phyloP scores from a whole-genome alignment of 2,329 filamentous ascomycete genomes.

The Paraphaeosphaeria sporulosa region DNA sequence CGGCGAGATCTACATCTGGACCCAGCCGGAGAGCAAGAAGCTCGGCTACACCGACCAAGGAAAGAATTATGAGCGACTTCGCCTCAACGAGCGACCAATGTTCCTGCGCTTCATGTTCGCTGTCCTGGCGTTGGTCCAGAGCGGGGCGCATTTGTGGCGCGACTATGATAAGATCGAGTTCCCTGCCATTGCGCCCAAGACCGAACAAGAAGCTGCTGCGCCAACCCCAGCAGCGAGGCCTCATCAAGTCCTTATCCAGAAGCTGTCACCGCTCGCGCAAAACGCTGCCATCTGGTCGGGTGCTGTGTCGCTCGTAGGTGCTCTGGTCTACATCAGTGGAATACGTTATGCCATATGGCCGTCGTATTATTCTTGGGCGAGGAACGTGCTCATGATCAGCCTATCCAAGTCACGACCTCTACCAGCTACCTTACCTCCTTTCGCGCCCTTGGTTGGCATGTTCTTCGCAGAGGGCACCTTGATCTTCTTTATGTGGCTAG shows the following conservation, averaged over 20 bases:
- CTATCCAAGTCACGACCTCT: constrained; percentile 70
- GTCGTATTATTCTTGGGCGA: constrained; percentile 61
- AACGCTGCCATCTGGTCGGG: constrained; percentile 46
- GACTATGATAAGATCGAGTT: constrained; percentile 75
- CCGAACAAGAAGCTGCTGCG: constrained; percentile 23
- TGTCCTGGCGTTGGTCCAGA: constrained; percentile 73
- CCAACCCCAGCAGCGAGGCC: constrained; percentile 22
- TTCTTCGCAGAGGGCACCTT: constrained; percentile 65
- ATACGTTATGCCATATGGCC: constrained; percentile 42
- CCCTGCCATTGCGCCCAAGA: constrained; percentile 47
- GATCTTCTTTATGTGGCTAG: constrained; percentile 76
- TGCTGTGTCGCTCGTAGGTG: constrained; percentile 55
- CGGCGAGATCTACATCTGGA: constrained; percentile 81
- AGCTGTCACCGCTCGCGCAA: constrained; percentile 26
- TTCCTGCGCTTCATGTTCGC: constrained; percentile 78
- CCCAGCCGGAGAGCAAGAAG: constrained; percentile 65
- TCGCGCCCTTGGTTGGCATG: constrained; percentile 63
- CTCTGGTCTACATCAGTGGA: constrained; percentile 37
- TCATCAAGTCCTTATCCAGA: constrained; percentile 27
- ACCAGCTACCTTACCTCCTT: constrained; percentile 64
- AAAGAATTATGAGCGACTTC: constrained; percentile 71
- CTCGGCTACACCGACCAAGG: constrained; percentile 77
- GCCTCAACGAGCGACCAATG: constrained; percentile 85
- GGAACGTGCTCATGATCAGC: constrained; percentile 77
- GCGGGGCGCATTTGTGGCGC: constrained; percentile 70